Evolutionary conservation across 2,329 filamentous ascomycete genomes (phyloP).

Genomic region (Exutisphaerella laricina): DNA sequence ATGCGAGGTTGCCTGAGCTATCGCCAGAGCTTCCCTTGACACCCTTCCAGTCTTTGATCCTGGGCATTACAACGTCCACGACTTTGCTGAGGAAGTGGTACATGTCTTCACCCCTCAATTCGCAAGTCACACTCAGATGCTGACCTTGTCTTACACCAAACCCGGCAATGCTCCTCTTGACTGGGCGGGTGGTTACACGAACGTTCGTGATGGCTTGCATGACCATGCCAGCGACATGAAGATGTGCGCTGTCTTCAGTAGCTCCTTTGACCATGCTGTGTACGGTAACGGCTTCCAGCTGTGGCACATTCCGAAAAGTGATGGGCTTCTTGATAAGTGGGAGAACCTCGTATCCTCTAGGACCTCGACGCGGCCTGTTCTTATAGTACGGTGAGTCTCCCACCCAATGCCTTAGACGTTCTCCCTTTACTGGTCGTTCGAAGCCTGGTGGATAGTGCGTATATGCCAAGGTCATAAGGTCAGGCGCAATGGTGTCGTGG

Average conservation of each 20-base stretch:
- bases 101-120: conserved; percentile 72
- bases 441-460: conserved; percentile 77
- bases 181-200: conserved; percentile 63
- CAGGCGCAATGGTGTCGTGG: conserved; percentile 75
- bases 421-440: conserved; percentile 49
- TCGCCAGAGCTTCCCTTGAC: conserved; percentile 74
- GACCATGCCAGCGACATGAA: conserved; percentile 79
- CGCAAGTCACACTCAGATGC: conserved; percentile 68
- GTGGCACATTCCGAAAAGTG: conserved; percentile 78
- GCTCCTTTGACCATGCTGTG: conserved; percentile 67
- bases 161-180: conserved; percentile 63
- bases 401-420: conserved; percentile 78
- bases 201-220: conserved; percentile 80
- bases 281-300: conserved; percentile 73
- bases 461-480: conserved; percentile 86
- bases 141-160: conserved; percentile 71
- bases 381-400: conserved; percentile 90
- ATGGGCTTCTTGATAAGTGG: conserved; percentile 61
- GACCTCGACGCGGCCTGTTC: conserved; percentile 78
- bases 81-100: conserved; percentile 88
- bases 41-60: conserved; percentile 93
- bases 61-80: conserved; percentile 83
- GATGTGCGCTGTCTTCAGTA: conserved; percentile 62
- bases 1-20: conserved; percentile 76
- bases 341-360: conserved; percentile 70